Conservation (phyloP, 179 eudicot genomes). For the Gypsophila paniculata region DNA sequence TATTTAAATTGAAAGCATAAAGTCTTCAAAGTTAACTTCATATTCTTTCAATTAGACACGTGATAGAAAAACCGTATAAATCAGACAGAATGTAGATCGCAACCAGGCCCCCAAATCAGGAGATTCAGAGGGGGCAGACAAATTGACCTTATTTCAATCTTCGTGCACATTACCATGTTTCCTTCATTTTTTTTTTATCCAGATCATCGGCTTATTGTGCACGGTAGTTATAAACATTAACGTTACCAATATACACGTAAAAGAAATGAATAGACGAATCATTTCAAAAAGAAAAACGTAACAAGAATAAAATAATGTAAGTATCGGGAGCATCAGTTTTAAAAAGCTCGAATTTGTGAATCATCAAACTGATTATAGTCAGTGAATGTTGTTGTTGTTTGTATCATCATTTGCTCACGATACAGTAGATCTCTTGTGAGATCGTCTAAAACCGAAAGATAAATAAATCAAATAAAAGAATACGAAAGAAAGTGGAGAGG, state of each 20-base stretch:
- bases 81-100: constrained; percentile 32
- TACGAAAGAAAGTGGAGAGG: too few species aligned
- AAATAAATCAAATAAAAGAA: background rate
- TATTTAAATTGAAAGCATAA: too few species aligned
- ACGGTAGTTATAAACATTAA: too few species aligned
- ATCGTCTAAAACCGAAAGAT: too few species aligned
- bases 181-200: constrained; percentile 50
- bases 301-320: background rate
- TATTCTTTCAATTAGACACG: too few species aligned
- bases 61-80: too few species aligned
- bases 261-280: too few species aligned
- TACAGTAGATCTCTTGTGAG: too few species aligned
- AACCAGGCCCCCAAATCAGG: constrained; percentile 68
- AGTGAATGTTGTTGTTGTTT: background rate
- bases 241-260: too few species aligned
- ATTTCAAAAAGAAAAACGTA: too few species aligned
- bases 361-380: constrained; percentile 26
- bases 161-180: constrained; percentile 71
- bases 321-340: constrained; percentile 38
- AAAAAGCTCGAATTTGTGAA: constrained; percentile 42
- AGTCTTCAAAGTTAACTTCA: too few species aligned
- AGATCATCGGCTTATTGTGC: constrained; percentile 75
- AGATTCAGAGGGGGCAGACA: constrained; percentile 59
- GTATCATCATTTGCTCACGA: constrained; percentile 29
- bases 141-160: constrained; percentile 43